Conservation (phyloP, 2,329 filamentous ascomycete genomes). For the Hymenoscyphus fructigenus region DNA sequence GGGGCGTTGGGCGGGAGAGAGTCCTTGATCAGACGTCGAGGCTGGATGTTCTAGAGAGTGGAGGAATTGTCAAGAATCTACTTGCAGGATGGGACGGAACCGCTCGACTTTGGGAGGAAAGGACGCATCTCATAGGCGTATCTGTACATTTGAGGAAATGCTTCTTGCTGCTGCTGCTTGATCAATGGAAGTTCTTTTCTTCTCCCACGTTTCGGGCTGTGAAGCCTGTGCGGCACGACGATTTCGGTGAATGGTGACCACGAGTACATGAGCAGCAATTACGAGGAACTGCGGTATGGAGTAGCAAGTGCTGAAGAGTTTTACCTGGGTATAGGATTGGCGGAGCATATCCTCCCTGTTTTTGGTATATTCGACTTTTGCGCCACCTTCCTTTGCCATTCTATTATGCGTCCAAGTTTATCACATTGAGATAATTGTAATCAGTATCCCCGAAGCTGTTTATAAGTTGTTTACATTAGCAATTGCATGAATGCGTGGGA, state of each 20-base stretch:
- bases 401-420: no score
- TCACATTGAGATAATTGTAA: no score
- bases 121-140: constrained; percentile 36
- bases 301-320: background rate
- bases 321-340: background rate
- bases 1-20: constrained; percentile 20
- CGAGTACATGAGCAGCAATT: background rate
- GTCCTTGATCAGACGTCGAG: constrained; percentile 30
- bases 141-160: constrained; percentile 34
- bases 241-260: background rate
- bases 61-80: constrained; percentile 21
- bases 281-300: background rate
- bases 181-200: constrained; percentile 23
- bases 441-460: no score
- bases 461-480: no score
- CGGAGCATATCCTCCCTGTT: no score
- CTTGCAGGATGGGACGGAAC: constrained; percentile 32
- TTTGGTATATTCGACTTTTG: no score
- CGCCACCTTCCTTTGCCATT: no score
- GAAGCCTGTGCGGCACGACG: background rate
- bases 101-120: constrained; percentile 33
- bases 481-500: no score
- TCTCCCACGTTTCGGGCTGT: constrained; percentile 10
- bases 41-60: constrained; percentile 30
- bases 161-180: constrained; percentile 27